Percentiles rank a stretch among this genome's conserved stretches.
These are phyloP conservation scores for Hordeum marinum DNA, from an alignment of 176 grass and related monocot genomes.

Conservation along the genomic window DNA sequence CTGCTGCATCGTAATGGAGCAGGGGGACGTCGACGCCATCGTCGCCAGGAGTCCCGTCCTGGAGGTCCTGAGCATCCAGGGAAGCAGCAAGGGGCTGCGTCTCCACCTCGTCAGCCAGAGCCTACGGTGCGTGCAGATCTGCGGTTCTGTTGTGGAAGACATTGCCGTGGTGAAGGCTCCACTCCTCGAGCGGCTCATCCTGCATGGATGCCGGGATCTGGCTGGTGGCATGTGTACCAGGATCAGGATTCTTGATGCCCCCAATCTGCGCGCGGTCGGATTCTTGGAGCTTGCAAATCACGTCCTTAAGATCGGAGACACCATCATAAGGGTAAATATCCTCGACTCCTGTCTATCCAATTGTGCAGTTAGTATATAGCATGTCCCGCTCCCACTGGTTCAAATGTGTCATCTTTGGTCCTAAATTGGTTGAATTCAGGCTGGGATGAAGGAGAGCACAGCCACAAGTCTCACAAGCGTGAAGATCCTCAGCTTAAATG, in stretches of 20 bases:
- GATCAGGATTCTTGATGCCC: slow-evolving; percentile 1
- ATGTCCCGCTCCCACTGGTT: neutral
- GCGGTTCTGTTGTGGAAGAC: neutral
- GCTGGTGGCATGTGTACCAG: neutral
- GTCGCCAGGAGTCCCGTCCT: neutral
- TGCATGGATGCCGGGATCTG: neutral
- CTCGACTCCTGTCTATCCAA: neutral
- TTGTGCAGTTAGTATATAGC: neutral
- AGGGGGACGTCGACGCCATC: neutral
- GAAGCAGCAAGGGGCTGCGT: neutral
- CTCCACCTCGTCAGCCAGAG: neutral
- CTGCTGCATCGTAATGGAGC: neutral
- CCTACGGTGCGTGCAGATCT: neutral
- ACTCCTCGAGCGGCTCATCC: neutral
- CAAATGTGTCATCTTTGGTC: neutral
- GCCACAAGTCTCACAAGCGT: neutral
- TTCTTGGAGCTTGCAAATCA: neutral
- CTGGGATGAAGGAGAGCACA: neutral
- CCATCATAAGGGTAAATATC: neutral
- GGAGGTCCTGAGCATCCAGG: neutral
- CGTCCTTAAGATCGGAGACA: neutral
- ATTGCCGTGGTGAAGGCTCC: neutral
- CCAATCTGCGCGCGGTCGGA: neutral
- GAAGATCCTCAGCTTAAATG: neutral
- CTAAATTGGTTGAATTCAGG: neutral